Evolutionary conservation across 2,329 filamentous ascomycete species (phyloP).

Genomic region (Fusarium brachygibbosum): DNA sequence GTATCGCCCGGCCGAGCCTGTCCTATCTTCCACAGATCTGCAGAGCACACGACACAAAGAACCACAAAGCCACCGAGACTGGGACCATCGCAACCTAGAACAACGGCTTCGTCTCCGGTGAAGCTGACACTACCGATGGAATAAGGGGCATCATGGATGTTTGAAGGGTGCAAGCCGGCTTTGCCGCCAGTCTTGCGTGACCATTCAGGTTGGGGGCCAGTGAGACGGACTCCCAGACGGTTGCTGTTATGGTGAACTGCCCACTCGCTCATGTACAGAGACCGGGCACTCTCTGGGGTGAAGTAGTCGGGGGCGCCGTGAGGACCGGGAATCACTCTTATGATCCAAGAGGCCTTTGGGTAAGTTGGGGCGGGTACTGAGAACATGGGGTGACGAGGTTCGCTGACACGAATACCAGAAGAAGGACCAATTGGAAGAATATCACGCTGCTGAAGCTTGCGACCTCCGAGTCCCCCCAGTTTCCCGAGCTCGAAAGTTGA

Average conservation of each 20-base stretch:
- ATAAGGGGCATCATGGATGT: slow-evolving; percentile 58
- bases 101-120: slow-evolving; percentile 58
- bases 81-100: slow-evolving; percentile 57
- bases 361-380: slow-evolving; percentile 44
- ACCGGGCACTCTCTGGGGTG: slow-evolving; percentile 49
- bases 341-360: slow-evolving; percentile 48
- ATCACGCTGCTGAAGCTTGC: slow-evolving; percentile 51
- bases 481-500: slow-evolving; percentile 52
- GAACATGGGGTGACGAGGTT: not conserved
- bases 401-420: not conserved
- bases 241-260: slow-evolving; percentile 59
- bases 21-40: slow-evolving; percentile 60
- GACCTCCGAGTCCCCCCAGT: slow-evolving; percentile 54
- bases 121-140: slow-evolving; percentile 59
- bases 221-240: slow-evolving; percentile 56
- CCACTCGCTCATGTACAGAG: slow-evolving; percentile 55
- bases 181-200: slow-evolving; percentile 55
- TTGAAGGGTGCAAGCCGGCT: slow-evolving; percentile 59
- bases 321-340: slow-evolving; percentile 56
- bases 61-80: slow-evolving; percentile 59
- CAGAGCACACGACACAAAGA: slow-evolving; percentile 55
- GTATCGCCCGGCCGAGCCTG: slow-evolving; percentile 57
- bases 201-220: slow-evolving; percentile 56
- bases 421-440: slow-evolving; percentile 44
- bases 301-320: slow-evolving; percentile 57